A percentile compares a stretch with the other conserved stretches of the same genome.
These are phyloP conservation scores for Peronospora tabacina DNA, from an alignment of 352 stramenopile genomes.

Conservation along the genomic window DNA sequence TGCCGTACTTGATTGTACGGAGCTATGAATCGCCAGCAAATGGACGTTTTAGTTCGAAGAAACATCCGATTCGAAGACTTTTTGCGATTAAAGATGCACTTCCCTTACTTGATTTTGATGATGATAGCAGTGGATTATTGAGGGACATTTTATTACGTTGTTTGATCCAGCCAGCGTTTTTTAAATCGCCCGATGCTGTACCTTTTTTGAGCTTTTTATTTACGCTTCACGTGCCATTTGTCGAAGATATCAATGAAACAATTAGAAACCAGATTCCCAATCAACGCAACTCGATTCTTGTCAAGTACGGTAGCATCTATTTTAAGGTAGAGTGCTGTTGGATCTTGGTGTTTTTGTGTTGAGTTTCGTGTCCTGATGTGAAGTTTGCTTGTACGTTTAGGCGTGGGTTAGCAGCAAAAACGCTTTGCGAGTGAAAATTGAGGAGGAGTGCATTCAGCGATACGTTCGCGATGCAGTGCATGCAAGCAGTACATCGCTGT, in stretches of 20 bases:
- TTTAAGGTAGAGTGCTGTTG: constrained; percentile 41
- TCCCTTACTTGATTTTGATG: constrained; percentile 73
- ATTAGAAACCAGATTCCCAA: constrained; percentile 84
- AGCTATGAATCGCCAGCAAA: constrained; percentile 54
- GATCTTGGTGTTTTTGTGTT: neutral
- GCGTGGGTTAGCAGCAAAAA: constrained; percentile 62
- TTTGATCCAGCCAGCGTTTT: constrained; percentile 82
- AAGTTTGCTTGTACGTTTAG: constrained; percentile 10
- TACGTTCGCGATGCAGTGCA: constrained; percentile 72
- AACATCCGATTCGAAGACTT: constrained; percentile 65
- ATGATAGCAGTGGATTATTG: constrained; percentile 67
- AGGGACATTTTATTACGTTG: constrained; percentile 81
- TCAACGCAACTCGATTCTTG: constrained; percentile 74
- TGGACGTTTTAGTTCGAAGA: constrained; percentile 55
- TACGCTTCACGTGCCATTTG: constrained; percentile 76
- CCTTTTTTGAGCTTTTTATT: constrained; percentile 84
- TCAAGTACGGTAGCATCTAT: constrained; percentile 77
- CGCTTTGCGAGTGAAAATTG: constrained; percentile 53
- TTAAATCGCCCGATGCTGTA: constrained; percentile 73
- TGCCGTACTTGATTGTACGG: constrained; percentile 79
- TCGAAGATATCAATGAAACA: constrained; percentile 81
- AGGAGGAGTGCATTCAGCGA: constrained; percentile 78
- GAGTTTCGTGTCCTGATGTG: neutral
- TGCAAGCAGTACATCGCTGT: constrained; percentile 56
- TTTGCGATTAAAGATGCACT: constrained; percentile 73